Evolutionary conservation across 2,329 filamentous ascomycete species (phyloP), one percentile per base, ranked within the genome.

Genomic region (Scedosporium boydii): DNA sequence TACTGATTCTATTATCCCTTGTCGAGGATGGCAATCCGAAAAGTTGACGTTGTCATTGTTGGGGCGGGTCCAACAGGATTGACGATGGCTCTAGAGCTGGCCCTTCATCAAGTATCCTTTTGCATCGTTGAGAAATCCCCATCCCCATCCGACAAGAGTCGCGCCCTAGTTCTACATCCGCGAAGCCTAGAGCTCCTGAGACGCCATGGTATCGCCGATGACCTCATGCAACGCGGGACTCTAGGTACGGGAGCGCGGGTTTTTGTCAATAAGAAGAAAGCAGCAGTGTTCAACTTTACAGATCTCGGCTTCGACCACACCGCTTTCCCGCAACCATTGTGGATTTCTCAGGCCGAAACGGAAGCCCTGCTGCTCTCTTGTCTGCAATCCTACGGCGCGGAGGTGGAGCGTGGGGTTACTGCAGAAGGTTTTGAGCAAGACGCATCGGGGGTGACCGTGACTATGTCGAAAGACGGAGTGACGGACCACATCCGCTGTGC

Each of bases 141-240:
- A 7, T 65, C 60, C 6, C 73, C 71, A 12, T 75, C 72, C 12
- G 69, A 74, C 59, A 72, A 75, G 63, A 76, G 74, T 64, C 76
- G 71, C 64, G 80, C 71, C 7, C 68, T 83, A 1, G 73, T 75
- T 9, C 68, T 83, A 4, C 81, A 83, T 62, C 72, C 79, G 12
- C 77, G 81, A 7, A 80, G 76, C 1, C 67, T 81, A 7, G 81
- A 84, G 66, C 71, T 82, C 26, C 75, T 82, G 59, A 74, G 74
- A 57, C 79, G 80, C 46, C 74, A 82, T 55, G 70, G 69, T 44
- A 65, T 78, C 38, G 68, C 73, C 6, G 70, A 75, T 10, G 68
- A 69, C 3, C 66, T 80, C 27, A 55, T 78, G 2, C 64, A 66
- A 1, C 67, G 68, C 4, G 78, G 78, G 18, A 73, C 73, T 56